Base-by-base conservation (phyloP, 345 rosid genomes). In the Syzygium grande region DNA sequence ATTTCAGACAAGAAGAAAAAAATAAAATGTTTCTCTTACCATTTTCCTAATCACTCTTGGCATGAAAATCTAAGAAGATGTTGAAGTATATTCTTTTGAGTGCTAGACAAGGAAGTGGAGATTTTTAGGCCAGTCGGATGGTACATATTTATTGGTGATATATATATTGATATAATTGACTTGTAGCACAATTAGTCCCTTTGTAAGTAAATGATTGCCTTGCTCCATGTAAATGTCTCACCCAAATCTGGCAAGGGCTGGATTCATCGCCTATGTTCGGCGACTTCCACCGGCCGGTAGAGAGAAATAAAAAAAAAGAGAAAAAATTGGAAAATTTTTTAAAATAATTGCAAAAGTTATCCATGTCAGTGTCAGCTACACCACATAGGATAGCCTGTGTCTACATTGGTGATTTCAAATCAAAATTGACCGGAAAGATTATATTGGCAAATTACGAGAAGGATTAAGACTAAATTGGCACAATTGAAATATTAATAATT, bases 381-480 rank as follows among this genome's bases (percentile, higher is more conserved):
- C 16, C 9, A n/a, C 14, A 38, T n/a, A 14, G 4, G 1, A 63
- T 2, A 19, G 2, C 10, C 0, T 5, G 0, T 30, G 30, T 61
- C 16, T 8, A 63, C 1, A n/a, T 2, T 5, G 6, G 14, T 6
- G 10, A 30, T 63, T 63, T 63, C 0, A 0, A 0, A 0, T 8
- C 4, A 15, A 63, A 63, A 14, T 15, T 63, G 21, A 17, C 1
- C 0, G 7, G 5, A 63, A 63, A 7, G 30, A 63, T 0, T 29
- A 9, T 2, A 14, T 14, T 29, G 5, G 4, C 41, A 63, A 29
- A 29, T 29, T 2, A 63, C 29, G 0, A 63, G 5, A 29, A 63
- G n/a, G 2, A 6, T 63, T 14, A n/a, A 4, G 19, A 63, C 6
- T 14, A 63, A 63, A 63, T 63, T n/a, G 0, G 0, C 4, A 29